A percentile compares a stretch with the other conserved stretches of the same genome.
Evolutionary conservation across 139 green algal species (phyloP).

Genomic region (Volvox africanus): DNA sequence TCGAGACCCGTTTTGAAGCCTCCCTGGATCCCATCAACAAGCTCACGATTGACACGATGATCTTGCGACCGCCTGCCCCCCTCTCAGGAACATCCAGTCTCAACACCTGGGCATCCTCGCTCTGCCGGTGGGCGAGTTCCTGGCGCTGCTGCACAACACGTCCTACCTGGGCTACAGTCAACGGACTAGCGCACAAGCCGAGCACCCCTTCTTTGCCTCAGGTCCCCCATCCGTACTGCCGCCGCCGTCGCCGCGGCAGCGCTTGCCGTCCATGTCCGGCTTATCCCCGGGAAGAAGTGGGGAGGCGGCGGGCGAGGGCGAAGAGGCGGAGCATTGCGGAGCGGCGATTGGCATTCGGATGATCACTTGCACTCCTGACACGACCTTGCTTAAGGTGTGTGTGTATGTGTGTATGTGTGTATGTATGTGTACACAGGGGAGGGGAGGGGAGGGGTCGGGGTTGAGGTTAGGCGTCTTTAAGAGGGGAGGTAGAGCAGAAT

Average conservation of each 20-base stretch:
- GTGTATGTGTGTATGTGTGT: neutral
- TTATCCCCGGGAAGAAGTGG: neutral
- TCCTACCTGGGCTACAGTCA: conserved; percentile 76
- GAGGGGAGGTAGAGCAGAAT: neutral
- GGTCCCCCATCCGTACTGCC: neutral
- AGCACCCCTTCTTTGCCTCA: conserved; percentile 59
- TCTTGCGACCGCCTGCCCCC: neutral
- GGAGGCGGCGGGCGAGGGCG: neutral
- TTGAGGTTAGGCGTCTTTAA: neutral
- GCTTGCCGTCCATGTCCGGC: neutral
- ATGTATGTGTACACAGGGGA: neutral
- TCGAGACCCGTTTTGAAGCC: neutral
- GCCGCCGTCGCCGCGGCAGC: neutral
- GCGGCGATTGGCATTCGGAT: conserved; percentile 40
- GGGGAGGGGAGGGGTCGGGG: neutral
- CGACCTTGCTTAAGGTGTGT: conserved; percentile 45
- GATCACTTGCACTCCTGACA: conserved; percentile 44
- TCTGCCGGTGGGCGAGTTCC: conserved; percentile 87
- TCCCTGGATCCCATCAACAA: no score
- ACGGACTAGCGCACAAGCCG: conserved; percentile 15
- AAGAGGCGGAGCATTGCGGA: neutral
- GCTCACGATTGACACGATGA: neutral
- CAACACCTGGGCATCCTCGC: conserved; percentile 84
- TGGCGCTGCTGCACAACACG: conserved; percentile 81
- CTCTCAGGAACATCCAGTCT: conserved; percentile 70